Evolutionary conservation across 2,329 filamentous ascomycete genomes (phyloP), one percentile per base, ranked within the genome.

Genomic region (Alternaria angustiovoidea): DNA sequence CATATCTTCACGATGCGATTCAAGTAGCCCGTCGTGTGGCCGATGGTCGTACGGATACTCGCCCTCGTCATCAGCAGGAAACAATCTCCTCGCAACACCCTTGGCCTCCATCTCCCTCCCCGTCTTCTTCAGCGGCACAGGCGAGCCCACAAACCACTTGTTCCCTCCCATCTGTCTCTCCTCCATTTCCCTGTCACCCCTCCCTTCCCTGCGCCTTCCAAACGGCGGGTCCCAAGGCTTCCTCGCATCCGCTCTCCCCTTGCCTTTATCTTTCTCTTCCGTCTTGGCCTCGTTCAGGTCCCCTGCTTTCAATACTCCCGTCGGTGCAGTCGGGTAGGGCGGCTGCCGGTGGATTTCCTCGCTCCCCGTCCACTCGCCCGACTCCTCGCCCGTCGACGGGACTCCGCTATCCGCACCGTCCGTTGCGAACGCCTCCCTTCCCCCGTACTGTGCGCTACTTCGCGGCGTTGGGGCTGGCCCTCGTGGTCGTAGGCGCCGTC

Each of bases 221-320:
- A 75, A 74, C 4, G 69, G 72, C 26, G 68, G 65, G 30, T 73
- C 66, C 71, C 70, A 75, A 8, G 72, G 73, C 38, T 71, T 74
- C 52, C 64, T 63, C 41, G 26, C 24, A 1, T 51, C 34, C 22
- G n/a, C 46, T 30, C n/a, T 59, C 7, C 16, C 49, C 28, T 53
- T 61, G 18, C 38, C 41, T 48, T 28, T 51, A 18, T 14, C 34
- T 38, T 28, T 53, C 24, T 14, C 34, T 7, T n/a, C 16, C 16
- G 6, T 38, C 8, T n/a, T n/a, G 5, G 7, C 34, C 47, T 43
- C 7, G 12, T 36, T 16, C 32, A 16, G 11, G 2, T 12, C 14
- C 32, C 5, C 51, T 11, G 24, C 24, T 3, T 11, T 44, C 9
- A 55, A 3, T 32, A 32, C 11, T 57, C 30, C 32, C 43, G 7